Evolutionary conservation across 768 basidiomycete genomes (phyloP).

Genomic region (Fistulinella prunicolor): DNA sequence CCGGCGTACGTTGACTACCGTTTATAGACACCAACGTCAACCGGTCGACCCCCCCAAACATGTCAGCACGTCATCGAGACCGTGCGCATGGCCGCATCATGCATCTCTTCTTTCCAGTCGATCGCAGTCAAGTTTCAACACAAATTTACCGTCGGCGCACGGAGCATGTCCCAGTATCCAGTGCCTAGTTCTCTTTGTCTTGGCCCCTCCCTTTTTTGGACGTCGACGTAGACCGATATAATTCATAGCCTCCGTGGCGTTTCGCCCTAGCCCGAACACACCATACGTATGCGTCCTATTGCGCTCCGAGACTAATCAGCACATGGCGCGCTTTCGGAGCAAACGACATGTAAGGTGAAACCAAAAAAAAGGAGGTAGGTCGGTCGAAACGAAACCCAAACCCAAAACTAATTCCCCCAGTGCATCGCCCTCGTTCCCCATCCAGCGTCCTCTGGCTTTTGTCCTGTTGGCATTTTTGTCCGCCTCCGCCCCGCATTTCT

Average conservation of each 20-base stretch:
- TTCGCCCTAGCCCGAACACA: conserved; percentile 4
- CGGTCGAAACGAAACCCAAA: not conserved
- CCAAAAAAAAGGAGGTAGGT: not conserved
- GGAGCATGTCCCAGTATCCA: not conserved
- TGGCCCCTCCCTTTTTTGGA: not conserved
- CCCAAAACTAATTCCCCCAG: not conserved
- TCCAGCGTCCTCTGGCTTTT: not conserved
- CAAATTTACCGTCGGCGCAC: not conserved
- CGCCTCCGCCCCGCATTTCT: not conserved
- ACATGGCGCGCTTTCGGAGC: not conserved
- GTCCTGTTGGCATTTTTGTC: not conserved
- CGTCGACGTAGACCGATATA: conserved; percentile 1
- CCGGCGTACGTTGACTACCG: no score
- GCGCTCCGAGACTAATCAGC: conserved; percentile 3
- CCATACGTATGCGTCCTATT: not conserved
- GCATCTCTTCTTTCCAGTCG: not conserved
- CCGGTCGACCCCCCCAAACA: no score
- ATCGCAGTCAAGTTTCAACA: not conserved
- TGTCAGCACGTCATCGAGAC: not conserved
- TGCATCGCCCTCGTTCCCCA: conserved; percentile 5
- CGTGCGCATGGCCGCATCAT: no score
- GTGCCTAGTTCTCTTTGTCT: no score
- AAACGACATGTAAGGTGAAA: not conserved
- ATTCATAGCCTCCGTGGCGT: not conserved
- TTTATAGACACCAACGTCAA: conserved; percentile 1